These are phyloP conservation scores for Viridothelium virens DNA, from an alignment of 495 filamentous ascomycete species.

Conservation along the genomic window DNA sequence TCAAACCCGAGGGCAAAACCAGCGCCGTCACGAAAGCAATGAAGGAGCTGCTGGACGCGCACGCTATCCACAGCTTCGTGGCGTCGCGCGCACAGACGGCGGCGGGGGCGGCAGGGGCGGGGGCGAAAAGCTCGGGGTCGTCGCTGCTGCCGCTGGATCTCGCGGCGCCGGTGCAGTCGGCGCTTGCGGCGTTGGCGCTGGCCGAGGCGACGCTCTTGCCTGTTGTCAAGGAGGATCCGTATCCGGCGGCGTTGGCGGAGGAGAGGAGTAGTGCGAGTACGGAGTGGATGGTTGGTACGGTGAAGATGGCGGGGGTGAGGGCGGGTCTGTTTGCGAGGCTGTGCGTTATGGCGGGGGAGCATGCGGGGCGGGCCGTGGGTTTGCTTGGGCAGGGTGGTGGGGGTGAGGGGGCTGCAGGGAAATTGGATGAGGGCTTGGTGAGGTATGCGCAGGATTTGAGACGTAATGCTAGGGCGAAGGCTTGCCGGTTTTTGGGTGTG, in stretches of 20 bases:
- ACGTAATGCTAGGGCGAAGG: conserved; percentile 66
- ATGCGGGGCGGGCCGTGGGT: conserved; percentile 53
- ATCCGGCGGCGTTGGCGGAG: conserved; percentile 68
- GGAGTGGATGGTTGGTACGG: conserved; percentile 88
- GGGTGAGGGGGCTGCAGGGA: conserved; percentile 27
- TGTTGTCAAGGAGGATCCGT: conserved; percentile 88
- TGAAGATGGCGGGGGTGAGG: conserved; percentile 78
- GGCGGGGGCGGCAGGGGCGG: too few relatives aligned
- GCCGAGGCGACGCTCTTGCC: conserved; percentile 85
- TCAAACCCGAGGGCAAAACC: conserved; percentile 56
- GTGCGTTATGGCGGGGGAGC: conserved; percentile 69
- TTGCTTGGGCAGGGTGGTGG: conserved; percentile 38
- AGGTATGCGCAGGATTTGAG: conserved; percentile 67
- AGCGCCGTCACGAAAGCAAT: conserved; percentile 67
- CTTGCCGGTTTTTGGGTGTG: conserved; percentile 82
- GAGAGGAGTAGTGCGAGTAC: conserved; percentile 68
- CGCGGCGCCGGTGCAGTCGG: conserved; percentile 54
- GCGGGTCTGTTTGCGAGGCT: conserved; percentile 74
- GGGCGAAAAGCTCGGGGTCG: too few relatives aligned
- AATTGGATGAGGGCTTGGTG: conserved; percentile 55
- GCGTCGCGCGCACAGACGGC: conserved; percentile 32
- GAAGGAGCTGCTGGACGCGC: conserved; percentile 66
- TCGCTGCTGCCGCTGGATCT: conserved; percentile 46
- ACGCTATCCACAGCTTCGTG: conserved; percentile 68
- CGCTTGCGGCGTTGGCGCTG: conserved; percentile 64